phyloP scores from a whole-genome alignment of 345 rosid species.

The Populus alba region DNA sequence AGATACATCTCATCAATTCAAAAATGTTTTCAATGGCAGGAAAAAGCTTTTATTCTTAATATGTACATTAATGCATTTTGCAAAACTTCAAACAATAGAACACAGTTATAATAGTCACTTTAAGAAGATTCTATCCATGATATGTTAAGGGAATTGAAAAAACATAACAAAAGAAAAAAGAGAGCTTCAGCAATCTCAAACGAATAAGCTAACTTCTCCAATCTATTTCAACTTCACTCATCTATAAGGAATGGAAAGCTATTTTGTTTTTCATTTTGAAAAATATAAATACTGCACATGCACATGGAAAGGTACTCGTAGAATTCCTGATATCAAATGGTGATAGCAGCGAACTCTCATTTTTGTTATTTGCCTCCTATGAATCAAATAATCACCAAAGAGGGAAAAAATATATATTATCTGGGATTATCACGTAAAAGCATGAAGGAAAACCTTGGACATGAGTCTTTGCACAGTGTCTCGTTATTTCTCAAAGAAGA shows the following conservation, averaged over 20 bases:
- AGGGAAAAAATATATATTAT: no score
- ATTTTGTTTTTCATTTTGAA: no score
- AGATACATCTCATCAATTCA: neutral
- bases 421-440: no score
- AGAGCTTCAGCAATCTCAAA: neutral
- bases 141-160: neutral
- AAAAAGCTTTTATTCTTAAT: neutral
- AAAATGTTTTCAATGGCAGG: neutral
- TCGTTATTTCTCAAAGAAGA: neutral
- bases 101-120: neutral
- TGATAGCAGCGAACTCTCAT: no score
- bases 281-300: no score
- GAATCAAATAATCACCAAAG: no score
- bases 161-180: neutral
- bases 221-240: neutral
- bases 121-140: neutral
- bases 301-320: no score
- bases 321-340: no score
- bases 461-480: neutral
- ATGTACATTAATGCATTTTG: neutral
- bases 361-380: no score
- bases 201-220: neutral
- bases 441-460: neutral
- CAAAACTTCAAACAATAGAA: neutral
- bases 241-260: no score